phyloP scores from a whole-genome alignment of 73 alveolate genomes.

The Paramecium sonneborni region DNA sequence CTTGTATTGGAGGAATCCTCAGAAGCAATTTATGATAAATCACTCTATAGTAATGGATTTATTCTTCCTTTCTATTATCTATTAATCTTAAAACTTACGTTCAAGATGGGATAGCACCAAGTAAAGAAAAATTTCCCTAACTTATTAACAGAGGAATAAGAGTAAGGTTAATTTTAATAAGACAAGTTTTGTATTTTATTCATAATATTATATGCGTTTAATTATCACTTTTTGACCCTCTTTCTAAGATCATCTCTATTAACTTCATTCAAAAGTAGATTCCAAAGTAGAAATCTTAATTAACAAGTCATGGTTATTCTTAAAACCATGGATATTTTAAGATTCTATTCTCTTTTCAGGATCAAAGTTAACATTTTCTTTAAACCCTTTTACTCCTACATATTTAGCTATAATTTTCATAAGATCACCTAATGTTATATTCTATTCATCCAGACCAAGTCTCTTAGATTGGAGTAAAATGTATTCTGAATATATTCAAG shows the following conservation, averaged over 20 bases:
- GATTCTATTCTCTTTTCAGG: constrained; percentile 75
- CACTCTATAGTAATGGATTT: not conserved
- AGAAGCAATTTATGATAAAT: not conserved
- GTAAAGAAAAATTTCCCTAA: not conserved
- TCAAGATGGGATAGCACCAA: not conserved
- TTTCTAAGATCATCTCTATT: constrained; percentile 54
- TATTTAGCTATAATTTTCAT: not conserved
- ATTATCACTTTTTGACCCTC: constrained; percentile 36
- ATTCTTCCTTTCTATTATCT: not conserved
- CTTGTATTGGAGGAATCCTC: not conserved
- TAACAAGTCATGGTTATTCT: constrained; percentile 38
- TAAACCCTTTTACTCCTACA: not conserved
- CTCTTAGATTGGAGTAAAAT: constrained; percentile 93
- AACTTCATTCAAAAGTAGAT: constrained; percentile 50
- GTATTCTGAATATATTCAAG: constrained; percentile 76
- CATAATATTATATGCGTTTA: too few relatives aligned
- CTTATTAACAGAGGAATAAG: not conserved
- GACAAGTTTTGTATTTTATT: too few relatives aligned
- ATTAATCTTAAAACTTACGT: not conserved
- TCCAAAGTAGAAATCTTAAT: constrained; percentile 33
- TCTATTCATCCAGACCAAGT: constrained; percentile 83
- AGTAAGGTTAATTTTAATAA: too few relatives aligned
- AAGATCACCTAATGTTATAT: not conserved
- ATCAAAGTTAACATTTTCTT: constrained; percentile 51
- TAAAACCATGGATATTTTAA: constrained; percentile 73